These are phyloP conservation scores for Paramecium primaurelia DNA, from an alignment of 73 alveolate genomes.

Conservation along the genomic window DNA sequence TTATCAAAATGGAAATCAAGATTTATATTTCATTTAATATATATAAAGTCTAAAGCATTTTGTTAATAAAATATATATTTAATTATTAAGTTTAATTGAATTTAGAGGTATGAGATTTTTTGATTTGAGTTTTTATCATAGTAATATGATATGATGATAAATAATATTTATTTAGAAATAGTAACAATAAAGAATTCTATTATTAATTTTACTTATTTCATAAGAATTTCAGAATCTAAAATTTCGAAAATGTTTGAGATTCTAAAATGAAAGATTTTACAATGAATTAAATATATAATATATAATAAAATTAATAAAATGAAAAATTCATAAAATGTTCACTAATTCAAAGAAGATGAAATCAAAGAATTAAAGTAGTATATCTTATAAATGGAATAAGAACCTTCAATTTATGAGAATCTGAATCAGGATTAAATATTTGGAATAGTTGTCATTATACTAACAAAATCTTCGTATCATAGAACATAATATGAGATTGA, in stretches of 20 bases:
- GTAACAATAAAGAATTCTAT: no score
- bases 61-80: neutral
- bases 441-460: neutral
- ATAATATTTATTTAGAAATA: neutral
- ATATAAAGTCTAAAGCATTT: neutral
- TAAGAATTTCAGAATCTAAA: neutral
- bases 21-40: neutral
- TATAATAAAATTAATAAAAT: neutral
- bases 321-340: neutral
- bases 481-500: conserved; percentile 22
- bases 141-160: neutral
- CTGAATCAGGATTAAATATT: neutral
- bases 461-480: conserved; percentile 1
- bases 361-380: neutral
- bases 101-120: neutral
- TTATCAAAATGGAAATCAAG: neutral
- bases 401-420: conserved; percentile 19
- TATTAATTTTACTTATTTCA: no score
- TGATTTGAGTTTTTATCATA: neutral
- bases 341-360: neutral
- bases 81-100: neutral
- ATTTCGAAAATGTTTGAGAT: neutral
- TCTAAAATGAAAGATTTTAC: neutral
- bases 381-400: conserved; percentile 25
- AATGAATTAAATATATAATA: neutral